phyloP scores from a whole-genome alignment of 257 asterid genomes.

The Plectranthus barbatus region DNA sequence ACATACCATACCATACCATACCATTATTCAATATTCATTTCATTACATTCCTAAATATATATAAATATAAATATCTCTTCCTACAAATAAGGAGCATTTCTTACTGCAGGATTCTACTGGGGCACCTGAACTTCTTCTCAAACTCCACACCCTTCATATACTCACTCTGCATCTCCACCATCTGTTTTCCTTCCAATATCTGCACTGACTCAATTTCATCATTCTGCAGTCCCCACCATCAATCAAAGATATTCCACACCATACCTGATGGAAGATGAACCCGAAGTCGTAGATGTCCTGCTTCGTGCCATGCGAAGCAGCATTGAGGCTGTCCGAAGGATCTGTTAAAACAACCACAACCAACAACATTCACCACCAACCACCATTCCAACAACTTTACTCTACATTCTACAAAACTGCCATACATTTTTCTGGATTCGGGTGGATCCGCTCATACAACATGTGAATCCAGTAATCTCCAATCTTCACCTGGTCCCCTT shows the following conservation, averaged over 20 bases:
- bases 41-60: not conserved
- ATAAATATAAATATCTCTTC: too few relatives aligned
- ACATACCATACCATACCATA: not conserved
- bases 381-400: too few relatives aligned
- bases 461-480: constrained; percentile 61
- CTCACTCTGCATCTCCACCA: constrained; percentile 15
- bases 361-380: not conserved
- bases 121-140: constrained; percentile 44
- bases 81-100: too few relatives aligned
- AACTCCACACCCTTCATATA: constrained; percentile 38
- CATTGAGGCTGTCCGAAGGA: constrained; percentile 9
- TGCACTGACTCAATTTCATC: constrained; percentile 9
- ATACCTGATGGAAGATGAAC: constrained; percentile 39
- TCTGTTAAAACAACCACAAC: constrained; percentile 16
- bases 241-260: not conserved
- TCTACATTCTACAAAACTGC: not conserved
- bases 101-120: constrained; percentile 47
- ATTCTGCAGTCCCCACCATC: too few relatives aligned
- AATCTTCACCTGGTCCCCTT: constrained; percentile 53
- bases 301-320: constrained; percentile 24
- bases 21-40: not conserved
- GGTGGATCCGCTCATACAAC: constrained; percentile 43
- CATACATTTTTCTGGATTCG: constrained; percentile 37
- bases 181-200: constrained; percentile 41
- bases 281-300: constrained; percentile 48